Evolutionary conservation across 179 eudicot genomes (phyloP), one percentile per base, ranked within the genome.

Genomic region (Camellia oleifera): DNA sequence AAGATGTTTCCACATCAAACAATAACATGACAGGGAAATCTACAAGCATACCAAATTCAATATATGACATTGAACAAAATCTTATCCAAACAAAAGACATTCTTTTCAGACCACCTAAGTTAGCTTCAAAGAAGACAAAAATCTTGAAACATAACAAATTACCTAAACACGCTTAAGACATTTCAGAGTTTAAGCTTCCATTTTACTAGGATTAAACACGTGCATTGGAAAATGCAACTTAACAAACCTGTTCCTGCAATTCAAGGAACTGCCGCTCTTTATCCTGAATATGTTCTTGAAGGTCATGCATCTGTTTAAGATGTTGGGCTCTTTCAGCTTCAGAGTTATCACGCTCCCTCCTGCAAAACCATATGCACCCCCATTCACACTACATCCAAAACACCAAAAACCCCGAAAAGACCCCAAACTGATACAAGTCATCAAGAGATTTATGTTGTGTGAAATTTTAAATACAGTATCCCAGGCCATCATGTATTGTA

Each of bases 311-410:
- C 87, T 95, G 97, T 74, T 95, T 87, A 63, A 94, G 89, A 71
- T 91, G 98, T 76, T 95, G 99, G 58, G 88, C 88, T 86, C 94
- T 90, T 88, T 97, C 98, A 80, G 94, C 98, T 87, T 97, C 98
- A 83, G 93, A 85, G 75, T 74, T 93, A 83, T 95, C 98, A 84
- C 88, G 94, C 82, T 97, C 99, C 82, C 97, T 91, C 87, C 99
- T 97, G 88, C 84, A 84, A 82, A 80, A 53, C n/a, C 32, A 48
- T 4, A 48, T 48, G 5, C 7, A 48, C 5, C 20, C 18, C 46
- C 2, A 3, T 66, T 32, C 70, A 44, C 63, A 45, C 23, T 69
- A 5, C 26, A 61, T 61, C 71, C 63, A 61, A 40, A 56, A 68
- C 13, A 18, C 52, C 52, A 48, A 48, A 48, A 7, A 7, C 52